Evolutionary conservation across 768 basidiomycete genomes (phyloP), one percentile per base, ranked within the genome.

Genomic region (Xanthoconium stramineum): DNA sequence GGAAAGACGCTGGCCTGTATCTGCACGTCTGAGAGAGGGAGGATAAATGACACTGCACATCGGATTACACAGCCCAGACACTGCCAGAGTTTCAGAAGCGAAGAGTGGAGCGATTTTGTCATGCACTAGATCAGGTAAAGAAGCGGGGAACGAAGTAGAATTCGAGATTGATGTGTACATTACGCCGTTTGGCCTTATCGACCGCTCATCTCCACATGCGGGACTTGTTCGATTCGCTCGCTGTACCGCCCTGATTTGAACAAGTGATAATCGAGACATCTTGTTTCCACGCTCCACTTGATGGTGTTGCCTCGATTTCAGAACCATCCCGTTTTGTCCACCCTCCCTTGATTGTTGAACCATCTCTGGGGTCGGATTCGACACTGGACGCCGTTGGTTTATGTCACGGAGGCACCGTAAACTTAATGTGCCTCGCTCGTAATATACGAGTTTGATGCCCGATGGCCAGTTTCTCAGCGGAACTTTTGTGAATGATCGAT

Each of bases 1-100:
- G 92, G 69, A 89, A 86, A 67, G 85, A 86, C 39, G 79, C 80
- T 6, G 86, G 88, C 12, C 60, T 83, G 51, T 83, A 84, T 56
- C 54, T 69, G 24, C 71, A 84, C 47, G 69, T 86, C 44, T 88
- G 70, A 75, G 39, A 45, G 43, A 44, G 20, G 13, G 38, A 45
- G 32, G 8, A 29, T 45, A 40, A 20, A 46, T 35, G 28, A 42
- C 30, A 46, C n/a, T 35, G 15, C 28, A 46, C 39, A 19, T 37
- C 42, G 17, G 17, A 54, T 44, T 32, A 19, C 48, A 46, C 19
- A 35, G 35, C 24, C 47, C 38, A 46, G 0, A 36, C 24, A 17
- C 39, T 36, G 33, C 33, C 33, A 35, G 33, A 7, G 35, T 37
- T 45, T 43, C 33, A 36, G 35, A 20, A 35, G 43, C 36, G 24